Evolutionary conservation across 179 eudicot species (phyloP), one percentile per base, ranked within the genome.

Genomic region (Vitellaria paradoxa): DNA sequence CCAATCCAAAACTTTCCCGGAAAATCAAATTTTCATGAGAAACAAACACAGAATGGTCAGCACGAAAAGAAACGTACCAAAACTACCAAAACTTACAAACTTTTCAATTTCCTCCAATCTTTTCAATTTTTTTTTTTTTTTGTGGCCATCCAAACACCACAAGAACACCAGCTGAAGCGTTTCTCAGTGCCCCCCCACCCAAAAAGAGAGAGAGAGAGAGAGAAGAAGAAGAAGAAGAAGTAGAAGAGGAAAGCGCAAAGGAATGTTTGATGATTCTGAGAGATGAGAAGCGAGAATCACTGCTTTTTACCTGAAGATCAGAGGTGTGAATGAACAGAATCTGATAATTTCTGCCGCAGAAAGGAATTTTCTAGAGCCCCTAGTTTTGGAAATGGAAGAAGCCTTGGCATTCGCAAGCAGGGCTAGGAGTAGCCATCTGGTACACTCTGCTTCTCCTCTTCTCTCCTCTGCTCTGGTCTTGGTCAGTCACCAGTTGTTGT

Each of bases 271-370:
- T 23, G 60, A 52, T 52, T 70, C n/a, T 49, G 45, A 42, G 40
- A 9, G 52, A 68, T 15, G 21, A 45, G 30, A 13, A 57, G 13
- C 30, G 9, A 42, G 21, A 46, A 76, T 5, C 9, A 11, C n/a
- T 60, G n/a, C 30, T 67, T 68, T 66, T 57, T 56, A 77, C 80
- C 74, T 59, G 65, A 77, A 70, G 68, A 69, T 77, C 57, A 55
- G 45, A 18, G 12, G 61, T 60, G 70, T n/a, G 63, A 76, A 12
- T 18, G 62, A 59, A 17, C 20, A 7, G 49, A 42, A 8, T 7
- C 24, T 42, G 24, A 18, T 10, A 45, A 46, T 45, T 12, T 7
- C 9, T 11, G 17, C 57, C 2, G 20, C 18, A 11, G 20, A 6
- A 11, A 24, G 13, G 74, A 70, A 50, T 14, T 2, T 3, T 6